These are phyloP conservation scores for Colletotrichum chrysophilum DNA, from an alignment of 2,329 filamentous ascomycete species.

Conservation along the genomic window DNA sequence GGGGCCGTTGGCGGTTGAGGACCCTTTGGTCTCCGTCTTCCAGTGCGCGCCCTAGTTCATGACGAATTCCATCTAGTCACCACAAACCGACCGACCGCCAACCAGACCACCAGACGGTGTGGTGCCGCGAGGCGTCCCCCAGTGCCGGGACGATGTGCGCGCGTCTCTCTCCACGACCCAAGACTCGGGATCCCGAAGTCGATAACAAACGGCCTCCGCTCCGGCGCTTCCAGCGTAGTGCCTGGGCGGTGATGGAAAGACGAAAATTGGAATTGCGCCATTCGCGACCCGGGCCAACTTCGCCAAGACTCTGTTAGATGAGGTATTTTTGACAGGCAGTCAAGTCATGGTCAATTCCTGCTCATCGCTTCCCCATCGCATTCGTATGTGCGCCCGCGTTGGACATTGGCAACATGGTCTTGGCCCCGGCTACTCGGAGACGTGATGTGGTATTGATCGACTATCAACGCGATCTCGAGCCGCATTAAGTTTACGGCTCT, in stretches of 20 bases:
- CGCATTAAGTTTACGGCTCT: not conserved
- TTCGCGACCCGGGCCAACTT: not conserved
- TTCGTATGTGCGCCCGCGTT: not conserved
- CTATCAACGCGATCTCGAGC: not conserved
- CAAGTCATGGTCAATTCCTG: not conserved
- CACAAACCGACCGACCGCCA: not conserved
- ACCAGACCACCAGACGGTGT: not conserved
- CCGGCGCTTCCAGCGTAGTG: not conserved
- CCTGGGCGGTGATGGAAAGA: not conserved
- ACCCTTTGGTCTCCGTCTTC: not conserved
- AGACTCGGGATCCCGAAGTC: not conserved
- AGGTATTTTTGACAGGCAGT: not conserved
- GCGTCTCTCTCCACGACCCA: not conserved
- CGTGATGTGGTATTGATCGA: not conserved
- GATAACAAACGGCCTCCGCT: constrained; percentile 1
- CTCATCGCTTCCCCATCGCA: not conserved
- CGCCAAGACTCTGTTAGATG: constrained; percentile 14
- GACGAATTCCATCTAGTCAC: constrained; percentile 16
- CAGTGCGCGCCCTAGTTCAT: not conserved
- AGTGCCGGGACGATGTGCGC: not conserved
- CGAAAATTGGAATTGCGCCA: not conserved
- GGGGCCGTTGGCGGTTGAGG: not conserved
- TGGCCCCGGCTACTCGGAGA: not conserved
- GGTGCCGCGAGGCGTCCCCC: not conserved
- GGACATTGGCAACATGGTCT: not conserved